Evolutionary conservation across 441 rosid genomes (phyloP), one percentile per base, ranked within the genome.

Genomic region (Lepidium campestre): DNA sequence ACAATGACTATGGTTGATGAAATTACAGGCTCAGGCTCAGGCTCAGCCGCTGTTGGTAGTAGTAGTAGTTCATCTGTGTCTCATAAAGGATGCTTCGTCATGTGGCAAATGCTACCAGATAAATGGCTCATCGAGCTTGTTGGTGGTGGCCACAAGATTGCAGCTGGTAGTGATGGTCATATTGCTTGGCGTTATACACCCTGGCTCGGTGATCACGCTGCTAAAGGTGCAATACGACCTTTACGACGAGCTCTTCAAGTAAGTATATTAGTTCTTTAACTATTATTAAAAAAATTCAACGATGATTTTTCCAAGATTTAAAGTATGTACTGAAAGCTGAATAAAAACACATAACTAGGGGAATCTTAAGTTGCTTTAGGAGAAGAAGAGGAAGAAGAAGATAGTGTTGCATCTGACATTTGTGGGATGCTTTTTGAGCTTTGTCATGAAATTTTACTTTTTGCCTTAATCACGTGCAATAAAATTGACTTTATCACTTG

Each of bases 41-140:
- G n/a, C n/a, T 29, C 34, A 29, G 6, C 60, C 19, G 7, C 70
- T 3, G 65, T 47, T 37, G 19, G 76, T 32, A 75, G 62, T 25
- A 19, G 77, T 32, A 75, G 62, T 25, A 32, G 76, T 4, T 53
- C 76, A 3, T 81, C 82, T 20, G 70, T 79, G 4, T 75, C 85
- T 1, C 84, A 84, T 40, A 93, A 84, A 32, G 98, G 98, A 8
- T 90, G 98, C 66, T 93, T 93, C 17, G 98, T 93, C 10, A 90
- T 90, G 88, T 93, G 98, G 98, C 97, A 90, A 83, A 90, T 93
- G 98, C 47, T 80, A 55, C 98, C 98, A 4, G 77, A 90, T 65
- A 90, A 81, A 69, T 93, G 97, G 98, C 85, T 90, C 23, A 81
- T 93, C 36, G 97, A 93, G 73, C 83, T 93, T 1, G 97, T 87